Conservation (phyloP, 2,329 filamentous ascomycete genomes). For the Neonectria faginata region DNA sequence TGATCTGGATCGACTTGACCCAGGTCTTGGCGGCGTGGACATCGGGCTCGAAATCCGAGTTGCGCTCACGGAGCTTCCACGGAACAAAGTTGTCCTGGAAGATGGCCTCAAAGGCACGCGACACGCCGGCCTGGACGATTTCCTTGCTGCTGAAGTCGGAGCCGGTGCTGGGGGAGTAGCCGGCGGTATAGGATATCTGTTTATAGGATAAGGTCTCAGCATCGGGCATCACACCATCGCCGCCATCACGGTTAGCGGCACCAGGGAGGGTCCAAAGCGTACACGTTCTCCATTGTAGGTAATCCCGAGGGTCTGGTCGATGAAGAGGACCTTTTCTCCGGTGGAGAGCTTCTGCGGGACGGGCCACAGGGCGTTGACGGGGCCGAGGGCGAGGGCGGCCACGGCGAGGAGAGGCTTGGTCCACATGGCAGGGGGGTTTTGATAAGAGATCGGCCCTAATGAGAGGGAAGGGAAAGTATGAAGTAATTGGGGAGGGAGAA, state of each 20-base stretch:
- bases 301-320: constrained; percentile 63
- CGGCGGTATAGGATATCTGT: constrained; percentile 62
- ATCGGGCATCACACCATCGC: constrained; percentile 31
- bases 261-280: constrained; percentile 56
- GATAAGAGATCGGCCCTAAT: neutral
- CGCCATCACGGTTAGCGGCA: constrained; percentile 35
- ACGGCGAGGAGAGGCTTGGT: constrained; percentile 51
- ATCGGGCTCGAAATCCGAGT: constrained; percentile 73
- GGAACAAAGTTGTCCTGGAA: constrained; percentile 78
- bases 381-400: constrained; percentile 54
- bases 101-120: constrained; percentile 71
- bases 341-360: constrained; percentile 63
- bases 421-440: constrained; percentile 42
- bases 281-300: constrained; percentile 70
- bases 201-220: constrained; percentile 50
- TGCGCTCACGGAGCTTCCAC: constrained; percentile 79
- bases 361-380: constrained; percentile 69
- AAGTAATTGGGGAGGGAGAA: neutral
- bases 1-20: constrained; percentile 71
- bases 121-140: constrained; percentile 67
- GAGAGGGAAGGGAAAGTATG: neutral
- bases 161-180: constrained; percentile 55
- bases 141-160: constrained; percentile 60
- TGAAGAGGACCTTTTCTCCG: constrained; percentile 65
- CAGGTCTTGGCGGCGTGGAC: constrained; percentile 55